Base-by-base conservation (phyloP, 2,329 filamentous ascomycete genomes). In the Pseudogymnoascus sp. region DNA sequence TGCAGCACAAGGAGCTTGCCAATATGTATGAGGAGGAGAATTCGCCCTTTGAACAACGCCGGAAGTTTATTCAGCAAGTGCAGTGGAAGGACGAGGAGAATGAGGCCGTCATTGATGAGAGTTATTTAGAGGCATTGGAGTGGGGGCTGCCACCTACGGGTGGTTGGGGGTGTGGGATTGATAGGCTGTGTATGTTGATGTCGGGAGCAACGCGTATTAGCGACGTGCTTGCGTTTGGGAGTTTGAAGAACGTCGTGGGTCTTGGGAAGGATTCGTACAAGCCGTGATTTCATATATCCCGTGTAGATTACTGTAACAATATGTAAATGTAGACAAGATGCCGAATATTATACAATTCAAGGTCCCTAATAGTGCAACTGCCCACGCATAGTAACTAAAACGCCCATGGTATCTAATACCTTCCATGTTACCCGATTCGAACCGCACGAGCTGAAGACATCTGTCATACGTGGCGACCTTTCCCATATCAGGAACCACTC, bases 21-120 rank as follows among this genome's bases (percentile, higher is more conserved):
- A 99, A 99, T 74, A 95, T 93, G 78, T 99, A 99, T 73, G 94
- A 99, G 73, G 94, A 99, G 75, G 94, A 99, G 73, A 99, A 99
- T 73, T 89, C 90, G 59, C 94, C 94, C 0, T 86, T 88, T 60
- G 89, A 88, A 68, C 94, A 99, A 75, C 82, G 89, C 50, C 80
- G 82, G 61, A 99, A 99, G 74, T 91, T 99, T 65, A 74, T 85
- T 53, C 80, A 81, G 64, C 84, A 87, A 68, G 70, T 79, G 2
- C 69, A 69, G 15, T 79, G 73, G 64, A 70, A 62, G 57, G 71
- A 71, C 57, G 69, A 69, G 2, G 72, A 74, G 57, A 72, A 72
- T 33, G 61, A 59, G 11, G 67, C 67, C 5, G 57, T 58, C 5
- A 62, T 73, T 11, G 78, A 77, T 69, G 88, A 95, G 75, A 88